phyloP scores from a whole-genome alignment of 208 protist genomes.

The Angomonas deanei region DNA sequence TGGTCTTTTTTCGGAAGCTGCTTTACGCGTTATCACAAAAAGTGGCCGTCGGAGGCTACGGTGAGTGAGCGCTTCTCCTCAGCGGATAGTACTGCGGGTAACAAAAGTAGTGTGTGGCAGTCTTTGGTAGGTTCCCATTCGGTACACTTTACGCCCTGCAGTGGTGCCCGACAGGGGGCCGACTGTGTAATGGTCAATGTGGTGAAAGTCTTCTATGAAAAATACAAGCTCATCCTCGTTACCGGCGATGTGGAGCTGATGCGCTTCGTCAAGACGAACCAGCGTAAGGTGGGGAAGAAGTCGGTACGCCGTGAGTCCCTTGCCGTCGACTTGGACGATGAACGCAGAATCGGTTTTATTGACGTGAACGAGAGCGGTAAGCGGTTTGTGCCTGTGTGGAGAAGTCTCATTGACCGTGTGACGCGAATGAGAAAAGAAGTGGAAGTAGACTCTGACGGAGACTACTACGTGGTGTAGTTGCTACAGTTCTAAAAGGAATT shows the following conservation, averaged over 20 bases:
- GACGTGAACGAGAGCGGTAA: conserved; percentile 54
- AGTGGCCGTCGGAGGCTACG: conserved; percentile 47
- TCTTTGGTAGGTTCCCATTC: conserved; percentile 18
- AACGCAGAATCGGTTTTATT: conserved; percentile 32
- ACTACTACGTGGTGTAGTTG: background rate
- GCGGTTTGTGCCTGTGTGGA: conserved; percentile 76
- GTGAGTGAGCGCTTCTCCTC: conserved; percentile 26
- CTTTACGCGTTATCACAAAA: conserved; percentile 67
- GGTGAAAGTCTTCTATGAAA: conserved; percentile 28
- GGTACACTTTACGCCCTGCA: conserved; percentile 68
- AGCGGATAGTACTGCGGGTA: background rate
- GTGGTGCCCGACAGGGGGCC: conserved; percentile 63
- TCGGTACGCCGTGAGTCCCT: conserved; percentile 18
- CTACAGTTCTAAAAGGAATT: background rate
- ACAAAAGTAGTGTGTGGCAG: conserved; percentile 30
- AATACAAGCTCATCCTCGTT: conserved; percentile 34
- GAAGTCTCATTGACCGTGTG: conserved; percentile 24
- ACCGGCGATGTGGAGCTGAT: conserved; percentile 57
- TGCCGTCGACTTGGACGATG: conserved; percentile 8
- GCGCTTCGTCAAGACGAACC: conserved; percentile 16
- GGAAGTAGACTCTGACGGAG: conserved; percentile 1
- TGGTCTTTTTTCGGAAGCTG: conserved; percentile 88
- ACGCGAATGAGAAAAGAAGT: conserved; percentile 5
- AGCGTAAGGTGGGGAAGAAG: conserved; percentile 44
- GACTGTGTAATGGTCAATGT: conserved; percentile 70